These are phyloP conservation scores for Juglanconis juglandina DNA, from an alignment of 2,329 filamentous ascomycete species.

Conservation along the genomic window DNA sequence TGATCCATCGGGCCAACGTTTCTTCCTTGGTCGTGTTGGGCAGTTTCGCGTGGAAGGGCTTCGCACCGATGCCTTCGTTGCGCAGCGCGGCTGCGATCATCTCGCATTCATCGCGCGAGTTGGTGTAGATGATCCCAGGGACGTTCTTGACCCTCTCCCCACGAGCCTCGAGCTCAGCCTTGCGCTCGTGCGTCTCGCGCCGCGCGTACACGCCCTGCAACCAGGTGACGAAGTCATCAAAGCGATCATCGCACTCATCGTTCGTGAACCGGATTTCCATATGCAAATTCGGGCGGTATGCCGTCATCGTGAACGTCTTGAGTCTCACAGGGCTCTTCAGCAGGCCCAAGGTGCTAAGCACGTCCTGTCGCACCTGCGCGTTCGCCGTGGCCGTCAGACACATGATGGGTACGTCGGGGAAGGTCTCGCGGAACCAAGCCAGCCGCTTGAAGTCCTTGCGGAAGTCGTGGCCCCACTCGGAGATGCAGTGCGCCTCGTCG, in stretches of 20 bases:
- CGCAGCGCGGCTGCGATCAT: constrained; percentile 63
- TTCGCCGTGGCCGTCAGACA: constrained; percentile 93
- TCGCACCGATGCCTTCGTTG: constrained; percentile 66
- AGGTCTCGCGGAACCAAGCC: constrained; percentile 77
- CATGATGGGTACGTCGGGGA: constrained; percentile 84
- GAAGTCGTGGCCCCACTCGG: constrained; percentile 97
- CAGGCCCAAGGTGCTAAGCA: constrained; percentile 71
- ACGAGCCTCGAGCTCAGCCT: constrained; percentile 51
- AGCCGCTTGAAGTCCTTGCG: constrained; percentile 87
- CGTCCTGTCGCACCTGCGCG: constrained; percentile 72
- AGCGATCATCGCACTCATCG: constrained; percentile 69
- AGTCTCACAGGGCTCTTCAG: constrained; percentile 56
- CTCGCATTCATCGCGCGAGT: constrained; percentile 72
- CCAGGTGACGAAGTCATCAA: constrained; percentile 73
- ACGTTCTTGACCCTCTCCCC: constrained; percentile 61
- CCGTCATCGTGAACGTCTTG: constrained; percentile 77
- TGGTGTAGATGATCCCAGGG: constrained; percentile 76
- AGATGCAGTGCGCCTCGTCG: constrained; percentile 95
- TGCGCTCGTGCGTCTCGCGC: constrained; percentile 57
- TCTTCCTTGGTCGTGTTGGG: constrained; percentile 66
- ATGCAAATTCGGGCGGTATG: constrained; percentile 80
- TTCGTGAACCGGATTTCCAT: constrained; percentile 83
- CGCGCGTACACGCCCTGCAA: constrained; percentile 69
- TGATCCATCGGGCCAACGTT: constrained; percentile 68
- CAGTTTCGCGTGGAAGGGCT: constrained; percentile 70